phyloP scores from a whole-genome alignment of 2,329 filamentous ascomycete genomes.

The Alternaria rosae region DNA sequence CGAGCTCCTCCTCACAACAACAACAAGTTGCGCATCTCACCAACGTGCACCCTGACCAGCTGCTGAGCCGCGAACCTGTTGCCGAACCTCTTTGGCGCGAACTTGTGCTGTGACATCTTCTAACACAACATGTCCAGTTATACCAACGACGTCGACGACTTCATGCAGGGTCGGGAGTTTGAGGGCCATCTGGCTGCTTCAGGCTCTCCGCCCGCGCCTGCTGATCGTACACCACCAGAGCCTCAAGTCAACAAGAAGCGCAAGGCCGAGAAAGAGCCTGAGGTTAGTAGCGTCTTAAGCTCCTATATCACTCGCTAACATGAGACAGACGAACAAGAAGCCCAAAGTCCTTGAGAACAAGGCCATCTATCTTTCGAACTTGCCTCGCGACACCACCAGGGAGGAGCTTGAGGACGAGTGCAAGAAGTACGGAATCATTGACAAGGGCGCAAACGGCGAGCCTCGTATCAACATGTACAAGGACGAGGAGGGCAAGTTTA shows the following conservation, averaged over 20 bases:
- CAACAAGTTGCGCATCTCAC: slow-evolving; percentile 7
- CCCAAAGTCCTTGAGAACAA: slow-evolving; percentile 69
- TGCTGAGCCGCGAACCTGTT: neutral
- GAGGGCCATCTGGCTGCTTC: neutral
- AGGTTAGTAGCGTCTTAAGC: slow-evolving; percentile 24
- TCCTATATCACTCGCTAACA: slow-evolving; percentile 36
- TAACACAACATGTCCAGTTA: neutral
- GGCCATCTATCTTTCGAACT: slow-evolving; percentile 88
- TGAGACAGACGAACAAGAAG: slow-evolving; percentile 34
- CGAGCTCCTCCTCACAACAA: slow-evolving; percentile 11
- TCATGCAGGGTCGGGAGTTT: slow-evolving; percentile 13
- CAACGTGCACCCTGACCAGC: slow-evolving; percentile 1
- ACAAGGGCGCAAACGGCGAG: slow-evolving; percentile 87
- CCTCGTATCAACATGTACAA: slow-evolving; percentile 96
- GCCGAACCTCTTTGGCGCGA: neutral
- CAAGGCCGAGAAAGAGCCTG: slow-evolving; percentile 26
- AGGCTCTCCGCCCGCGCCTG: slow-evolving; percentile 7
- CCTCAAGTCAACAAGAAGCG: slow-evolving; percentile 32
- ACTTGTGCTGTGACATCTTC: neutral
- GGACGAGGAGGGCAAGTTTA: slow-evolving; percentile 80
- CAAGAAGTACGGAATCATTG: slow-evolving; percentile 88
- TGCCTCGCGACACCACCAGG: slow-evolving; percentile 79
- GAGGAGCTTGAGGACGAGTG: slow-evolving; percentile 86
- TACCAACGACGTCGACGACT: slow-evolving; percentile 16
- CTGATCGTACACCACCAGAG: slow-evolving; percentile 6